A percentile compares a stretch with the other conserved stretches of the same genome.
Conservation (phyloP, 257 asterid species). For the Solanum rostratum region DNA sequence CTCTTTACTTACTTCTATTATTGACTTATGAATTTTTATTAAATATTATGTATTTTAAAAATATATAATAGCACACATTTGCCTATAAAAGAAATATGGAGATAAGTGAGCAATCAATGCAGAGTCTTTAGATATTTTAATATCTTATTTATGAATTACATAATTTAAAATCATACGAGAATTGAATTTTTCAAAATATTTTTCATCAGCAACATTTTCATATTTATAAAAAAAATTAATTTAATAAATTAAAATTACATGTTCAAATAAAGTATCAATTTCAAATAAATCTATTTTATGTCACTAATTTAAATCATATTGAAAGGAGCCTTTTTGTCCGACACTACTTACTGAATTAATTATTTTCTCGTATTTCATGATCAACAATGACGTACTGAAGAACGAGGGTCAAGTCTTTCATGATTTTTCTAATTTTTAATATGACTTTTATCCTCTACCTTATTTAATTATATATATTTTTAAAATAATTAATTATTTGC, state of each 20-base stretch:
- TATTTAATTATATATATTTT: not conserved
- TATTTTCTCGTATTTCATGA: not conserved
- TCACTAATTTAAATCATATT: not conserved
- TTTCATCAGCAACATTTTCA: not conserved
- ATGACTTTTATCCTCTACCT: not conserved
- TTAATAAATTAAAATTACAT: not conserved
- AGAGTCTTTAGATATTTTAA: no score
- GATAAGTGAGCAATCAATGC: no score
- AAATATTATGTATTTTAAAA: no score
- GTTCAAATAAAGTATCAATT: not conserved
- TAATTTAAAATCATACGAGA: no score
- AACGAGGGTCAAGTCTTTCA: not conserved
- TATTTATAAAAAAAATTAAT: not conserved
- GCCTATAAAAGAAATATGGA: no score
- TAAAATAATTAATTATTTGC: not conserved
- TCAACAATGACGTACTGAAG: not conserved
- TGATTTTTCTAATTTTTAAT: not conserved
- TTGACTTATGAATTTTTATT: no score
- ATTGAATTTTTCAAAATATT: not conserved
- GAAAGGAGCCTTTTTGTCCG: not conserved
- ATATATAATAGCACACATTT: no score
- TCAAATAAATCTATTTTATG: not conserved
- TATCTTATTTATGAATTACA: no score
- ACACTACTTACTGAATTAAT: not conserved
- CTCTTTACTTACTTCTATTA: no score